phyloP scores from a whole-genome alignment of 202 grass and related monocot species.

The Setaria italica region DNA sequence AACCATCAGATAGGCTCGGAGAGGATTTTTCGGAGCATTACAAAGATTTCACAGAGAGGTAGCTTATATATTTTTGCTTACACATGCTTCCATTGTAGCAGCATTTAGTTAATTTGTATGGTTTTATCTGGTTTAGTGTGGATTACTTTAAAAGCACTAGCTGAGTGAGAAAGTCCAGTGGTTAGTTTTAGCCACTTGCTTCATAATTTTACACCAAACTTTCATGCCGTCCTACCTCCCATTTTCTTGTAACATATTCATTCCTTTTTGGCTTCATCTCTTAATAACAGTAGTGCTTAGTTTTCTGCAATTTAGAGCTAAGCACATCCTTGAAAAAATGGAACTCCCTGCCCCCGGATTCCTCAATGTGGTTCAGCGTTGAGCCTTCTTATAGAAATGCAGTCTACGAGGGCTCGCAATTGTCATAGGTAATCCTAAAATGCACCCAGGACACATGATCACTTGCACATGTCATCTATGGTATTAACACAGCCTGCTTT shows the following conservation, averaged over 20 bases:
- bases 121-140: conserved; percentile 19
- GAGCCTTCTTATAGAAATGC: too few relatives aligned
- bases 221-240: neutral
- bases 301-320: conserved; percentile 6
- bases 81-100: neutral
- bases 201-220: conserved; percentile 2
- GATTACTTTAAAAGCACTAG: conserved; percentile 10
- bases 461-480: too few relatives aligned
- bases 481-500: too few relatives aligned
- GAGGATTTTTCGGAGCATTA: conserved; percentile 92
- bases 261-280: neutral
- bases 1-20: conserved; percentile 97
- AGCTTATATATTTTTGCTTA: conserved; percentile 18
- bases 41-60: conserved; percentile 97
- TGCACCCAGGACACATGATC: too few relatives aligned
- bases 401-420: too few relatives aligned
- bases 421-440: too few relatives aligned
- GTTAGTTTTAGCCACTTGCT: conserved; percentile 25
- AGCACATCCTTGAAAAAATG: neutral
- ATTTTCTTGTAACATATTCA: conserved; percentile 17
- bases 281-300: conserved; percentile 1
- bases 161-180: conserved; percentile 3
- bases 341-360: neutral
- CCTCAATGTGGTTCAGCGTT: too few relatives aligned
- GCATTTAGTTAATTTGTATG: neutral